These are phyloP conservation scores for Schoenoplectus tabernaemontani DNA, from an alignment of 202 grass and related monocot species.

Conservation along the genomic window DNA sequence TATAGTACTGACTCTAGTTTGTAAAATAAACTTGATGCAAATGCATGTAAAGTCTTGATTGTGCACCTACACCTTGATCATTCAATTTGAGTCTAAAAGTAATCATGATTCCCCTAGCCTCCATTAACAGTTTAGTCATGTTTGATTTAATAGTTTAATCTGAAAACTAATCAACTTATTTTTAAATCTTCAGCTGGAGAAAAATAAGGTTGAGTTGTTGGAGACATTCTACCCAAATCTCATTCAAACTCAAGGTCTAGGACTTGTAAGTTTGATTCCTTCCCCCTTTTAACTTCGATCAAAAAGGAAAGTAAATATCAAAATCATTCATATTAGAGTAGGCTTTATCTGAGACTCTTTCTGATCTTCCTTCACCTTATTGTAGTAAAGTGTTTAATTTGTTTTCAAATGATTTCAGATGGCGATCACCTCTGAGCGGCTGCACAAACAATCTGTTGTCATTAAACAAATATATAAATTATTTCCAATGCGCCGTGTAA, in stretches of 20 bases:
- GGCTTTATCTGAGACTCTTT: background rate
- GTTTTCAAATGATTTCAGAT: constrained; percentile 44
- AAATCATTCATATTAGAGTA: background rate
- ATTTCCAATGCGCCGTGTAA: constrained; percentile 80
- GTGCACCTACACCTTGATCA: background rate
- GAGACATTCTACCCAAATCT: constrained; percentile 32
- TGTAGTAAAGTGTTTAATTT: background rate
- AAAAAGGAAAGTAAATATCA: background rate
- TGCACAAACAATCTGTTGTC: constrained; percentile 67
- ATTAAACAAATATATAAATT: constrained; percentile 87
- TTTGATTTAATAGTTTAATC: background rate
- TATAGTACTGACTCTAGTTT: constrained; percentile 3
- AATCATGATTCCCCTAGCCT: background rate
- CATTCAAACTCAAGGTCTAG: constrained; percentile 36
- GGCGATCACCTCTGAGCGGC: constrained; percentile 55
- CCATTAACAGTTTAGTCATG: background rate
- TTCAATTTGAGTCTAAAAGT: background rate
- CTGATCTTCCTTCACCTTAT: background rate
- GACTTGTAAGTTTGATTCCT: constrained; percentile 33
- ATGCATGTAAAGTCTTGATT: background rate
- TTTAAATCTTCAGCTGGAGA: constrained; percentile 34
- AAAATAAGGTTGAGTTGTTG: constrained; percentile 34
- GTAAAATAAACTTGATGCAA: background rate
- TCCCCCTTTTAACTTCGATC: constrained; percentile 13
- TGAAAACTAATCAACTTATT: constrained; percentile 13